These are phyloP conservation scores for Trichoderma sp. DNA, from an alignment of 2,329 filamentous ascomycete genomes.

Conservation along the genomic window DNA sequence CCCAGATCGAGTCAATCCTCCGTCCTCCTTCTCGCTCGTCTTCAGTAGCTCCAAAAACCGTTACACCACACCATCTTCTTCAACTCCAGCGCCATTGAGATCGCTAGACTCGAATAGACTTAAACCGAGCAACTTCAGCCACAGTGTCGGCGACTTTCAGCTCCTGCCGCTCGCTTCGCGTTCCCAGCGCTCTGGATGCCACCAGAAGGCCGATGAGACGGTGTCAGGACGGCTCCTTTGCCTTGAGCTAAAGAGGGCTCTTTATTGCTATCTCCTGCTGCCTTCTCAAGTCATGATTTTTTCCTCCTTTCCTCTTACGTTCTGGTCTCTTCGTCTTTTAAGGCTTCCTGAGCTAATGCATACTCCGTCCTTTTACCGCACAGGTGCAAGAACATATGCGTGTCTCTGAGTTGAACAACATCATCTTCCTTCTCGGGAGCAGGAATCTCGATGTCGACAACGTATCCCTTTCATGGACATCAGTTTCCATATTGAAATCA, in stretches of 20 bases:
- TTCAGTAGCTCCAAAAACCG: conserved; percentile 1
- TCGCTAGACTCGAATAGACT: conserved; percentile 7
- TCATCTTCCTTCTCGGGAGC: not conserved
- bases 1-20: not conserved
- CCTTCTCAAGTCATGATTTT: too few species aligned
- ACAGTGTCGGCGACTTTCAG: conserved; percentile 13
- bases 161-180: not conserved
- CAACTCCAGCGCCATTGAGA: not conserved
- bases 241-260: not conserved
- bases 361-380: not conserved
- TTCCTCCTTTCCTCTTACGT: not conserved
- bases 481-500: not conserved
- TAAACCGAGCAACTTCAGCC: not conserved
- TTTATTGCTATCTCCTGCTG: not conserved
- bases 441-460: too few species aligned
- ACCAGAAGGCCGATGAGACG: not conserved
- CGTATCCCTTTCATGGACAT: not conserved
- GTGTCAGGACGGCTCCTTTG: not conserved
- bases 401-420: too few species aligned
- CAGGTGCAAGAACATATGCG: not conserved
- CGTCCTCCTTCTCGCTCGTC: not conserved
- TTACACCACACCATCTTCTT: not conserved
- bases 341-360: not conserved
- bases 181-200: not conserved
- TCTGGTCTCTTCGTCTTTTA: not conserved